These are phyloP conservation scores for Kurtzmaniella fragi DNA, from an alignment of 805 yeast species.

Conservation along the genomic window DNA sequence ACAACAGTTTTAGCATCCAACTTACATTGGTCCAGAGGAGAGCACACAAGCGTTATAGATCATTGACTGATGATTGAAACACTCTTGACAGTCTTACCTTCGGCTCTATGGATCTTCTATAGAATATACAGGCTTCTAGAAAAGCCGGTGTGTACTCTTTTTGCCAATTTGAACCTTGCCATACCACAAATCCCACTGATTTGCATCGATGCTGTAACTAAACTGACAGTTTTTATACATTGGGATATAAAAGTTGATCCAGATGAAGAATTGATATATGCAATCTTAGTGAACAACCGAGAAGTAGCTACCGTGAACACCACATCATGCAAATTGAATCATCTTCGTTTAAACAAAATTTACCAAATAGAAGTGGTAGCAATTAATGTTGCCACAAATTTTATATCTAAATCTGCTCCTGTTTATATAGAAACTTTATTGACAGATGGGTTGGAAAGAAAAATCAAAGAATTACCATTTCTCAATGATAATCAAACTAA, in stretches of 20 bases:
- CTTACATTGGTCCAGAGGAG: no score
- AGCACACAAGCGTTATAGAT: no score
- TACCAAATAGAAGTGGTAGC: slow-evolving; percentile 36
- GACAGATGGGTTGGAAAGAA: neutral
- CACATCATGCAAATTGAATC: slow-evolving; percentile 30
- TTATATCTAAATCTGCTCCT: slow-evolving; percentile 27
- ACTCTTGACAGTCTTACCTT: slow-evolving; percentile 28
- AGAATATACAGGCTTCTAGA: slow-evolving; percentile 31
- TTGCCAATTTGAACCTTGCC: slow-evolving; percentile 43
- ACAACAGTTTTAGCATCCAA: no score
- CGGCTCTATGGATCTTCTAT: slow-evolving; percentile 35
- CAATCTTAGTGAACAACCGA: slow-evolving; percentile 27
- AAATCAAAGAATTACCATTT: slow-evolving; percentile 1
- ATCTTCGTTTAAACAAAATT: slow-evolving; percentile 18
- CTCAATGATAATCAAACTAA: neutral
- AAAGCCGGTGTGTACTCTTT: slow-evolving; percentile 44
- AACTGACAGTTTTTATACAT: slow-evolving; percentile 43
- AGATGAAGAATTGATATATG: slow-evolving; percentile 29
- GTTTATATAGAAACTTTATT: slow-evolving; percentile 26
- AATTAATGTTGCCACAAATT: slow-evolving; percentile 29
- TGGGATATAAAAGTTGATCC: slow-evolving; percentile 42
- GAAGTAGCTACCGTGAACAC: slow-evolving; percentile 33
- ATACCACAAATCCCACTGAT: slow-evolving; percentile 54
- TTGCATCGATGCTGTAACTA: slow-evolving; percentile 50
- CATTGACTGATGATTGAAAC: slow-evolving; percentile 23